phyloP scores from a whole-genome alignment of 1,284 basidiomycete species.

The Mycena sp. region DNA sequence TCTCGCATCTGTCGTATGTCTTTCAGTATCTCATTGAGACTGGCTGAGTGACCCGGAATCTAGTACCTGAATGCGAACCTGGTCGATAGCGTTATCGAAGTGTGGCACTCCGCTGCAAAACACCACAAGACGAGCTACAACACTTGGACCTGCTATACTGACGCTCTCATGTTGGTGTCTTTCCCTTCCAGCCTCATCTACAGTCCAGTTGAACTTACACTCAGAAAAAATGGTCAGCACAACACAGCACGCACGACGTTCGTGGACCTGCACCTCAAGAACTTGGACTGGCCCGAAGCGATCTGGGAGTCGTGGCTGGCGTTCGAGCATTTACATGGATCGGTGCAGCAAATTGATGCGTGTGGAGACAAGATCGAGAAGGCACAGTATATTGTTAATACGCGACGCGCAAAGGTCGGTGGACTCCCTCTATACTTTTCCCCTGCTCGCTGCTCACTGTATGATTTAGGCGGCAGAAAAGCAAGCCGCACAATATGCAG shows the following conservation, averaged over 20 bases:
- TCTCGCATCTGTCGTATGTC: slow-evolving; percentile 75
- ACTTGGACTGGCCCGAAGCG: slow-evolving; percentile 92
- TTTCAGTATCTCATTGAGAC: neutral
- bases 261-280: slow-evolving; percentile 68
- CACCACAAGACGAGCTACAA: slow-evolving; percentile 76
- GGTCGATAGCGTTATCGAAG: slow-evolving; percentile 58
- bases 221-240: slow-evolving; percentile 65
- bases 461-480: slow-evolving; percentile 47
- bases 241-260: slow-evolving; percentile 74
- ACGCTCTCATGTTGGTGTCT: slow-evolving; percentile 67
- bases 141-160: slow-evolving; percentile 75
- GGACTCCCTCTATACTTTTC: neutral
- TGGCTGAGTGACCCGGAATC: slow-evolving; percentile 38
- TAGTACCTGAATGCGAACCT: slow-evolving; percentile 49
- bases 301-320: slow-evolving; percentile 88
- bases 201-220: slow-evolving; percentile 7
- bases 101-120: slow-evolving; percentile 73
- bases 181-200: neutral
- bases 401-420: slow-evolving; percentile 72
- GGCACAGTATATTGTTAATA: slow-evolving; percentile 70
- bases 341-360: slow-evolving; percentile 72
- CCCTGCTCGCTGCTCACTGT: neutral
- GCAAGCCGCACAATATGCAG: slow-evolving; percentile 59
- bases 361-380: slow-evolving; percentile 76
- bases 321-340: slow-evolving; percentile 89